Percentiles rank a stretch among this genome's conserved stretches.
These are phyloP conservation scores for Drosera spatulata DNA, from an alignment of 179 eudicot genomes.

Conservation along the genomic window DNA sequence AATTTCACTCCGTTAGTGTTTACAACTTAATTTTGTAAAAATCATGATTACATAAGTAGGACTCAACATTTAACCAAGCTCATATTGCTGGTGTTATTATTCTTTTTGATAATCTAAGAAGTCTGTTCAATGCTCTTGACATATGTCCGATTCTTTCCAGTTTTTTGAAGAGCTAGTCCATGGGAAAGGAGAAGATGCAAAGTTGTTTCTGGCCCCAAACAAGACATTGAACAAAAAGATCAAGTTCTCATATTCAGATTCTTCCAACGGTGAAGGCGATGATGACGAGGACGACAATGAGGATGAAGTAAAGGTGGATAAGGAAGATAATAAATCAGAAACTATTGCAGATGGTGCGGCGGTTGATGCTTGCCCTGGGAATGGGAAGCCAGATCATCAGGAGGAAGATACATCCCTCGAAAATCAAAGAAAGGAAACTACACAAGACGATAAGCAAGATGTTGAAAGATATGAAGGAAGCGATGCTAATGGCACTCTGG, in stretches of 20 bases:
- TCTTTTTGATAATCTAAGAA: too few relatives aligned
- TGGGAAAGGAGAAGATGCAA: constrained; percentile 30
- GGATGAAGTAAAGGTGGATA: constrained; percentile 2
- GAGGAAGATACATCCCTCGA: constrained; percentile 10
- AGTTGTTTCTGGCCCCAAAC: constrained; percentile 14
- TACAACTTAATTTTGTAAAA: too few relatives aligned
- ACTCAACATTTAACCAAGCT: too few relatives aligned
- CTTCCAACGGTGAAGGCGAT: constrained; percentile 52
- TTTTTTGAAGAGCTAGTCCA: constrained; percentile 72
- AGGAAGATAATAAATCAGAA: constrained; percentile 19
- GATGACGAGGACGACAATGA: constrained; percentile 10
- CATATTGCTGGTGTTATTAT: too few relatives aligned
- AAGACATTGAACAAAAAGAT: constrained; percentile 65
- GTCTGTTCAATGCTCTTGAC: too few relatives aligned
- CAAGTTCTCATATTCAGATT: constrained; percentile 67
- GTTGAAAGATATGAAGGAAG: constrained; percentile 13
- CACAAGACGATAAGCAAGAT: constrained; percentile 18
- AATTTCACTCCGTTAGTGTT: too few relatives aligned
- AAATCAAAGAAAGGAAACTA: constrained; percentile 13
- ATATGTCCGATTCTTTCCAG: constrained; percentile 20
- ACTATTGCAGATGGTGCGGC: constrained; percentile 15
- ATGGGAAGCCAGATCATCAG: constrained; percentile 19
- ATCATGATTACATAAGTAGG: too few relatives aligned
- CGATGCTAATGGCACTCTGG: constrained; percentile 17
- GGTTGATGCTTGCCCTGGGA: constrained; percentile 15